Base-by-base conservation (phyloP, 805 yeast genomes). In the Zygosaccharomyces siamensis region DNA sequence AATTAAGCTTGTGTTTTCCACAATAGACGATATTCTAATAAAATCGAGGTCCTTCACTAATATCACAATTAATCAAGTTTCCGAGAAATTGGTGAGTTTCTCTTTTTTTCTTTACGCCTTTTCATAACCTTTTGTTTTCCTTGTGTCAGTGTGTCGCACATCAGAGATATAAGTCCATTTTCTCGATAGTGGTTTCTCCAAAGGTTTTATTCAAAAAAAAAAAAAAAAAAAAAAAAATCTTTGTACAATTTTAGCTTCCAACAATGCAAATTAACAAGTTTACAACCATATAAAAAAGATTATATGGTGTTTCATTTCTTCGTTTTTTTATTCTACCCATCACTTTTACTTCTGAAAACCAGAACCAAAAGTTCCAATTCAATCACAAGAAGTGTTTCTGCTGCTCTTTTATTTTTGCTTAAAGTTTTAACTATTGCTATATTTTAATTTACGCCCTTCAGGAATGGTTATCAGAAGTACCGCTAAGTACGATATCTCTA, bases 131-230 rank as follows among this genome's bases (percentile, higher is more conserved):
- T 8, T 4, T 21, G 16, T n/a, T 5, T 35, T 4, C 26, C 31
- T 39, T 14, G 43, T 39, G 33, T 39, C 43, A 39, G 43, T 39
- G 33, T 10, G 33, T 39, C 43, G 43, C 23, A 20, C 20, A 12
- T 7, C 23, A 14, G 32, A 26, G 16, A 14, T 26, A 39, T 39
- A 39, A 39, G 6, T 7, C 21, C 21, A 14, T 33, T 33, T 5
- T 33, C 20, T 6, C 7, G 21, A 18, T 14, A 14, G 21, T 4
- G 11, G 37, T 33, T 33, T 33, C 37, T 33, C 37, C 11, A 10
- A 33, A 33, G 37, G 12, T 10, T 14, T 4, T 12, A 7, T 20
- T 20, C 26, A 26, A 14, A 14, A 39, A 39, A 24, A 39, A 20
- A 39, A n/a, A 11, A 24, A 11, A 11, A 10, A 31, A 31, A 31